Conservation (phyloP, 805 yeast species). For the Yamadazyma paraphyllophila region DNA sequence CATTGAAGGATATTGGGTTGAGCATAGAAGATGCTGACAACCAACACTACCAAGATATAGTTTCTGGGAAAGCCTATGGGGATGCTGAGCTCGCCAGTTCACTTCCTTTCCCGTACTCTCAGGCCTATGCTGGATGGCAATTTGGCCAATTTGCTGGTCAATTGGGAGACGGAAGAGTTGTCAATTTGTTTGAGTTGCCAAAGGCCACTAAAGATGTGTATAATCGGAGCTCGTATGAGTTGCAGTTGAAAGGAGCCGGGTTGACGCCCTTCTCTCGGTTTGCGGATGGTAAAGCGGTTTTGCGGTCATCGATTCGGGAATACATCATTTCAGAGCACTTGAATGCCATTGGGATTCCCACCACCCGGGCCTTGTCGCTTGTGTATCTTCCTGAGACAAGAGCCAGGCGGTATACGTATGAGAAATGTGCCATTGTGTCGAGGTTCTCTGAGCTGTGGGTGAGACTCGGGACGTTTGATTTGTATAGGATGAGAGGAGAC, state of each 20-base stretch:
- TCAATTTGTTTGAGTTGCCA: slow-evolving; percentile 70
- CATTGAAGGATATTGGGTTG: slow-evolving; percentile 62
- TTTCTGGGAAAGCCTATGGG: slow-evolving; percentile 54
- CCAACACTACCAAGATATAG: slow-evolving; percentile 49
- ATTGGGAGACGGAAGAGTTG: slow-evolving; percentile 92
- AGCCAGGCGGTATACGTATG: slow-evolving; percentile 72
- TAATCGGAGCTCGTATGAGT: slow-evolving; percentile 49
- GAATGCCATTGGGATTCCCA: slow-evolving; percentile 77
- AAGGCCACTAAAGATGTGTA: slow-evolving; percentile 22
- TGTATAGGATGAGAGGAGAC: slow-evolving; percentile 73
- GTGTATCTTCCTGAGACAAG: slow-evolving; percentile 68
- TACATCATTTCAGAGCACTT: slow-evolving; percentile 81
- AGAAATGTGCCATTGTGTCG: slow-evolving; percentile 80
- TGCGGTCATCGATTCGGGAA: slow-evolving; percentile 85
- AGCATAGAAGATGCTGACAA: slow-evolving; percentile 35
- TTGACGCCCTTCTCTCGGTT: slow-evolving; percentile 88
- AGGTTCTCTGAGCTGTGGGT: slow-evolving; percentile 87
- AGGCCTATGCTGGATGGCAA: slow-evolving; percentile 94
- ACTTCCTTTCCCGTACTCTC: slow-evolving; percentile 75
- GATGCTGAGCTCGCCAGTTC: slow-evolving; percentile 25
- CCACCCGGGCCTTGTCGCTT: slow-evolving; percentile 79
- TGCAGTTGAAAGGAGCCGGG: slow-evolving; percentile 92
- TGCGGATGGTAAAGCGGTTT: slow-evolving; percentile 95
- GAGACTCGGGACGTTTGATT: slow-evolving; percentile 84
- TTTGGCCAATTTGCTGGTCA: slow-evolving; percentile 98